Evolutionary conservation across 176 grass and related monocot genomes (phyloP).

Genomic region (Carex pumila): DNA sequence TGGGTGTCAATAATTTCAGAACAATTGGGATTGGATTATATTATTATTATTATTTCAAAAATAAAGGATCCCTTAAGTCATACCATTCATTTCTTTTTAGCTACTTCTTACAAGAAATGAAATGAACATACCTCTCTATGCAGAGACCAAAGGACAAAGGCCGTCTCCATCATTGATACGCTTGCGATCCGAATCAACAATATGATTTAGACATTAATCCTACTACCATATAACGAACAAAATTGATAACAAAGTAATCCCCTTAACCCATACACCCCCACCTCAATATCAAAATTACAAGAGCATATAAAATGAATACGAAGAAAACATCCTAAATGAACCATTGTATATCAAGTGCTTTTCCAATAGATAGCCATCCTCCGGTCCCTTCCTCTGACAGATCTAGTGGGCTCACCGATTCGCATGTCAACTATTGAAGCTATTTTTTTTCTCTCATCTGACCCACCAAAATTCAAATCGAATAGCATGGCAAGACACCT

Average conservation of each 20-base stretch:
- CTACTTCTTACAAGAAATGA: background rate
- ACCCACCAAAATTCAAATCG: constrained; percentile 71
- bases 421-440: constrained; percentile 82
- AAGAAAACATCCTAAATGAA: background rate
- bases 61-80: background rate
- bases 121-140: no score
- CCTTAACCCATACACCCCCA: background rate
- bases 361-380: constrained; percentile 85
- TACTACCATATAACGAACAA: background rate
- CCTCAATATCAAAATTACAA: background rate
- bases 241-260: background rate
- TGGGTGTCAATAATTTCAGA: background rate
- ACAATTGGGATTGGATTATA: background rate
- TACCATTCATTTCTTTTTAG: background rate
- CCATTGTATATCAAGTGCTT: background rate
- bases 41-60: no score
- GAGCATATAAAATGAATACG: background rate
- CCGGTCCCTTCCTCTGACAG: constrained; percentile 81
- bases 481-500: constrained; percentile 71
- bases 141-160: no score
- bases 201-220: background rate
- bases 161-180: no score
- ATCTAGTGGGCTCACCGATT: constrained; percentile 69
- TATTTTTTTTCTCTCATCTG: constrained; percentile 57
- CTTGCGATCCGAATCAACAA: no score